Evolutionary conservation across 257 asterid species (phyloP).

Genomic region (Rubia yunnanensis): DNA sequence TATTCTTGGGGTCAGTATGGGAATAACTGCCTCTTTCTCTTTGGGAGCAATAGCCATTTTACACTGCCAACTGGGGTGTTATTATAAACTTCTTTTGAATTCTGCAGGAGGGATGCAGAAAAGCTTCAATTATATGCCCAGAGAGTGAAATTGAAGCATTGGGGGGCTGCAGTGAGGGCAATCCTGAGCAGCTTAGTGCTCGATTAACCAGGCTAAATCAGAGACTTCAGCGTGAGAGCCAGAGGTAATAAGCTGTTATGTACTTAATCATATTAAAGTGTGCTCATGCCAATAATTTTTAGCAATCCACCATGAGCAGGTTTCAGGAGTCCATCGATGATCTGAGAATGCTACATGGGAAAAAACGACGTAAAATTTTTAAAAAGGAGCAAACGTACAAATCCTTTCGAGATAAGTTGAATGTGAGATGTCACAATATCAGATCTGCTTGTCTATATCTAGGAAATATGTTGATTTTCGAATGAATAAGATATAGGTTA

Average conservation of each 20-base stretch:
- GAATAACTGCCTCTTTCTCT: background rate
- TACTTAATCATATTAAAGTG: background rate
- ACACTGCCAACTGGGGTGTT: slow-evolving; percentile 12
- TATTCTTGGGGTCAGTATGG: background rate
- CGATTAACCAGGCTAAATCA: slow-evolving; percentile 45
- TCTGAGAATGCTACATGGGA: slow-evolving; percentile 50
- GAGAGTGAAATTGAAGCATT: slow-evolving; percentile 71
- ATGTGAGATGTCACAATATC: slow-evolving; percentile 36
- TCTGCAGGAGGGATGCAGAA: slow-evolving; percentile 54
- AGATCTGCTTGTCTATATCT: background rate
- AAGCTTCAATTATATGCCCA: slow-evolving; percentile 68
- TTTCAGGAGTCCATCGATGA: slow-evolving; percentile 77
- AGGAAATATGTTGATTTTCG: background rate
- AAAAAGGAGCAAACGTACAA: slow-evolving; percentile 57
- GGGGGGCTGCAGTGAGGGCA: slow-evolving; percentile 51
- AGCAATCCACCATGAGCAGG: slow-evolving; percentile 29
- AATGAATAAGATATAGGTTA: background rate
- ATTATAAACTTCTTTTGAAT: slow-evolving; percentile 18
- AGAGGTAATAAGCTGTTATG: slow-evolving; percentile 32
- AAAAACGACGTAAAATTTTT: slow-evolving; percentile 57
- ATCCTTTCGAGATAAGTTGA: slow-evolving; percentile 55
- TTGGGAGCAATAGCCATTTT: slow-evolving; percentile 1
- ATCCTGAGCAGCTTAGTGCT: slow-evolving; percentile 66
- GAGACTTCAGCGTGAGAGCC: slow-evolving; percentile 68
- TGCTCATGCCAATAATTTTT: background rate